A percentile compares a stretch with the other conserved stretches of the same genome.
Conservation (phyloP, 2,329 filamentous ascomycete genomes). For the Fusarium annulatum region DNA sequence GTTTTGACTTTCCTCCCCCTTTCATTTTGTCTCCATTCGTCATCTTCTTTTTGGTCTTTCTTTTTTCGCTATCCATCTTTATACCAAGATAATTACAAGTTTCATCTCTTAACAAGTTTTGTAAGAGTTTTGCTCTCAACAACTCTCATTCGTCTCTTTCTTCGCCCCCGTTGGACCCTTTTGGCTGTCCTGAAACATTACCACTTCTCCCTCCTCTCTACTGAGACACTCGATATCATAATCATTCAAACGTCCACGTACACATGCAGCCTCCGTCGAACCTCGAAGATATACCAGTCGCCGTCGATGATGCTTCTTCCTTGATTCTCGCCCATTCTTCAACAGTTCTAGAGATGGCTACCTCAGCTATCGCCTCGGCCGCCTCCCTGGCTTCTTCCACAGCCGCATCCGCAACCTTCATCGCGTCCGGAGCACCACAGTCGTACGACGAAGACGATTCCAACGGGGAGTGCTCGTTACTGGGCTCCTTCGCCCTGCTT, state of each 20-base stretch:
- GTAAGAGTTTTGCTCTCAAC: constrained; percentile 13
- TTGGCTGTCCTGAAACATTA: constrained; percentile 36
- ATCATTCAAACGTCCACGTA: constrained; percentile 21
- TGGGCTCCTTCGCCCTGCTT: constrained; percentile 90
- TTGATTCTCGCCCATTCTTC: constrained; percentile 35
- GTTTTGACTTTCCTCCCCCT: constrained; percentile 4
- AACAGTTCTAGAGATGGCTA: constrained; percentile 43
- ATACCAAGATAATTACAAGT: constrained; percentile 1
- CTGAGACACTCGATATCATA: constrained; percentile 26
- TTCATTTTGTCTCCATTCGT: neutral
- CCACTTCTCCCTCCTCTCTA: constrained; percentile 28
- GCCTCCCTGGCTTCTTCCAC: constrained; percentile 45
- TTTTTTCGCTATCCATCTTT: neutral
- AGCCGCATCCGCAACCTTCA: constrained; percentile 31
- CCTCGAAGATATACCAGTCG: constrained; percentile 31
- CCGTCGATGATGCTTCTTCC: constrained; percentile 39
- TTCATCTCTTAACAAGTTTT: constrained; percentile 1
- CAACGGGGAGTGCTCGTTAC: constrained; percentile 83
- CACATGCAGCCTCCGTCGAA: constrained; percentile 42
- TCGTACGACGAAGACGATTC: constrained; percentile 58
- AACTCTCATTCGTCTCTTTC: constrained; percentile 9
- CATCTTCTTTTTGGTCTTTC: constrained; percentile 10
- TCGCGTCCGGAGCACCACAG: constrained; percentile 26
- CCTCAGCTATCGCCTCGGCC: constrained; percentile 46
- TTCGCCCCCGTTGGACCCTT: constrained; percentile 11